Conservation (phyloP, 2,329 filamentous ascomycete species). For the Aspergillus ochraceus region DNA sequence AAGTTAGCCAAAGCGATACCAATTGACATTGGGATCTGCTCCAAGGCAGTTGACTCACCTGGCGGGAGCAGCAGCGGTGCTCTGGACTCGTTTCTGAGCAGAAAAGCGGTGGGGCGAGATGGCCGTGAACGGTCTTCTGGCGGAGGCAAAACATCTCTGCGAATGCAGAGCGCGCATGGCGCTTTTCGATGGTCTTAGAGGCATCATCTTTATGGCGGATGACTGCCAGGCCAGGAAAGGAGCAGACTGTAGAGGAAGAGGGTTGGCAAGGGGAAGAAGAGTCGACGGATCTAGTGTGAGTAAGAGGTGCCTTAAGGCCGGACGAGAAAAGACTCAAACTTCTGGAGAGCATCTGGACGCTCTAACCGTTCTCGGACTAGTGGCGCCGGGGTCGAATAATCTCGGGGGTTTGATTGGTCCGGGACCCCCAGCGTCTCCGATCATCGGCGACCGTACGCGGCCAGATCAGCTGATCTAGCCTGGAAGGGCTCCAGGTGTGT, state of each 20-base stretch:
- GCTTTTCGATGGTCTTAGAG: slow-evolving; percentile 50
- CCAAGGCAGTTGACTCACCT: slow-evolving; percentile 49
- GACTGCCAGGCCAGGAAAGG: slow-evolving; percentile 34
- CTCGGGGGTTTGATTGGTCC: slow-evolving; percentile 26
- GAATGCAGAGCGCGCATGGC: slow-evolving; percentile 49
- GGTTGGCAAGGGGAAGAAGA: slow-evolving; percentile 17
- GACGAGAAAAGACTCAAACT: slow-evolving; percentile 19
- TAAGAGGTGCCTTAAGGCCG: slow-evolving; percentile 27
- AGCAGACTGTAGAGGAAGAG: slow-evolving; percentile 17
- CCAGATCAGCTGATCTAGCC: slow-evolving; percentile 16
- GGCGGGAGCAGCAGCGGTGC: slow-evolving; percentile 51
- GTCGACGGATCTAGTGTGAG: slow-evolving; percentile 16
- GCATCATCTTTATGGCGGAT: slow-evolving; percentile 40
- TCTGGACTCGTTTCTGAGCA: slow-evolving; percentile 46
- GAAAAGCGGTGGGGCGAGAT: slow-evolving; percentile 48
- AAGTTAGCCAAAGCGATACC: not conserved
- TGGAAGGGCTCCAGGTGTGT: not conserved
- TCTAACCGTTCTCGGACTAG: slow-evolving; percentile 13
- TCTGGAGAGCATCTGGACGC: slow-evolving; percentile 7
- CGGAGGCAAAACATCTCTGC: slow-evolving; percentile 41
- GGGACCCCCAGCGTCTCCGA: slow-evolving; percentile 24
- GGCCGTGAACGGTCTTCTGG: slow-evolving; percentile 45
- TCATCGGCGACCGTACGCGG: slow-evolving; percentile 26
- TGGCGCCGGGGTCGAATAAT: slow-evolving; percentile 25
- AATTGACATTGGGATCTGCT: not conserved